Evolutionary conservation across 441 rosid species (phyloP), one percentile per base, ranked within the genome.

Genomic region (Adansonia rubrostipa): DNA sequence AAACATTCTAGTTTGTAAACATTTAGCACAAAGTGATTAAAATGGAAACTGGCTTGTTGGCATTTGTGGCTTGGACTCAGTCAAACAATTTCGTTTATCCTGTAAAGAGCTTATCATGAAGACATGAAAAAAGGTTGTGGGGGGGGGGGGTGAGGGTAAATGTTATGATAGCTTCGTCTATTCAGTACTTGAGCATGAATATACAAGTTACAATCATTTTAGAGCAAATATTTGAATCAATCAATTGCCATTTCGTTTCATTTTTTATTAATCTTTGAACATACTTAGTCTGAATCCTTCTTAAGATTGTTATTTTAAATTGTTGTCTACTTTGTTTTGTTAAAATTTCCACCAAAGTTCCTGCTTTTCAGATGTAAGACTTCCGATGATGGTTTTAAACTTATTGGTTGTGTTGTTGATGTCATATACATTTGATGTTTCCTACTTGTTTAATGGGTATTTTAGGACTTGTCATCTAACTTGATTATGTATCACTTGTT

Each of bases 401-500:
- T 64, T 24, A 4, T 4, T 62, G 24, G 9, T 28, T 36, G 36
- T 44, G 19, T 61, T 33, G 63, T 24, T 61, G 61, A 47, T n/a
- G 62, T 69, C 24, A 19, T 42, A n/a, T 60, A 19, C 50, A 1
- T 60, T 44, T 58, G 10, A 24, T 48, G 10, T 58, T 50, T 33
- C 28, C 2, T 44, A 44, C 47, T 58, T 20, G 48, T 20, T 48
- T 60, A 1, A 11, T 22, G 51, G 42, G 68, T 17, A 68, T 44
- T n/a, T 68, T 58, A 15, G 74, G 17, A 44, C 15, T 53, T 65
- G 5, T 65, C 57, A 11, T 77, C 60, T 77, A 24, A 77, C 74
- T 58, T 56, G 45, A n/a, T 36, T 63, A 44, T 33, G 5, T 22
- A 57, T 74, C 60, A 47, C 51, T 63, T 80, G 50, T 69, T 78